phyloP scores from a whole-genome alignment of 1,139 yeast species.

The Meyerozyma carpophila region DNA sequence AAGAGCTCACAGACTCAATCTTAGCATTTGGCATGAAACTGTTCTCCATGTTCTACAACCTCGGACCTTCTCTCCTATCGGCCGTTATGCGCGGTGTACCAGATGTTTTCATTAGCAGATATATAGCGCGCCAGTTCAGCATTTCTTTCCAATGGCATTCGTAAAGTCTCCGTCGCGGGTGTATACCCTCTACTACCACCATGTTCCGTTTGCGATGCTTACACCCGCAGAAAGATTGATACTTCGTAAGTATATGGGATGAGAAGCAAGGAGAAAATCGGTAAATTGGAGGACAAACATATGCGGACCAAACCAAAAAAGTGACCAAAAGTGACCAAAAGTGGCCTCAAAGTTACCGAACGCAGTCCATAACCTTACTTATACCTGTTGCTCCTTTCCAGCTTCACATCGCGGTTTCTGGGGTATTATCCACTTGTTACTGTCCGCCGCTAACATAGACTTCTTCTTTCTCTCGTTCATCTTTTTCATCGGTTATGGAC shows the following conservation, averaged over 20 bases:
- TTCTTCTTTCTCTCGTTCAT: conserved; percentile 25
- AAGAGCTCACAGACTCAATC: no score
- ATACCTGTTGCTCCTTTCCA: no score
- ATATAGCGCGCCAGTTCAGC: not conserved
- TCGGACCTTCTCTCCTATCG: not conserved
- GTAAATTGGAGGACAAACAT: no score
- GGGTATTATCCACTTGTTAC: no score
- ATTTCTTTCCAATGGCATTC: not conserved
- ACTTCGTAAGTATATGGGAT: conserved; percentile 16
- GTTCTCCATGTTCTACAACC: not conserved
- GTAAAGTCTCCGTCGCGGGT: conserved; percentile 6
- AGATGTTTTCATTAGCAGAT: not conserved
- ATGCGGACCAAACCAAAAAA: no score
- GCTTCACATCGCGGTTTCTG: no score
- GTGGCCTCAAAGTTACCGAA: no score
- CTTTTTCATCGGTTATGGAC: conserved; percentile 31
- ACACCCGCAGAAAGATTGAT: conserved; percentile 29
- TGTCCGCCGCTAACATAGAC: conserved; percentile 6
- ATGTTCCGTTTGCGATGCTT: conserved; percentile 36
- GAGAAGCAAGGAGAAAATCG: no score
- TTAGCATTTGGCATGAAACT: not conserved
- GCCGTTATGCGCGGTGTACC: not conserved
- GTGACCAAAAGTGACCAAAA: no score
- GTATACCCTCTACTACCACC: conserved; percentile 30
- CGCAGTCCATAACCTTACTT: no score